Percentiles rank a stretch among this genome's conserved stretches.
Evolutionary conservation across 1,284 basidiomycete genomes (phyloP).

Genomic region (Hemileia vastatrix): DNA sequence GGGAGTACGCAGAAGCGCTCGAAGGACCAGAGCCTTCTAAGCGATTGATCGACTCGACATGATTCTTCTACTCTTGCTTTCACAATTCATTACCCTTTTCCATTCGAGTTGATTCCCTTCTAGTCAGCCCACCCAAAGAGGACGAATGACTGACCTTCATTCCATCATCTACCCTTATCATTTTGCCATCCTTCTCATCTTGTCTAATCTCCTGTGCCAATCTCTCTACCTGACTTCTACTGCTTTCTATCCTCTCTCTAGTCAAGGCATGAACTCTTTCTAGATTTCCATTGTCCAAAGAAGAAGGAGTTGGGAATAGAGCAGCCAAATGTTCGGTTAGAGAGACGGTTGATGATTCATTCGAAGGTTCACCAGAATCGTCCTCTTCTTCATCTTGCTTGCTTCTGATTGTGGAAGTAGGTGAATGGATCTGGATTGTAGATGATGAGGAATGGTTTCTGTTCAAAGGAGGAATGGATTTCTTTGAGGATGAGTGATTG

Average conservation of each 20-base stretch:
- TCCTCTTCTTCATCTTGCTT: not conserved
- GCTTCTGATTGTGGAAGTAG: not conserved
- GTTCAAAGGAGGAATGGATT: not conserved
- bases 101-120: too few relatives aligned
- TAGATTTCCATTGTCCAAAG: not conserved
- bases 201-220: not conserved
- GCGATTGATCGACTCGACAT: too few relatives aligned
- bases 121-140: too few relatives aligned
- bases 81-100: too few relatives aligned
- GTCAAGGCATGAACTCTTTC: not conserved
- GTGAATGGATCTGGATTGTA: not conserved
- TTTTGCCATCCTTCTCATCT: too few relatives aligned
- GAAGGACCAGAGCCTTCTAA: too few relatives aligned
- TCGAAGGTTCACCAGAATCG: not conserved
- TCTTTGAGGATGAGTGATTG: not conserved
- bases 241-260: not conserved
- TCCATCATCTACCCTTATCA: too few relatives aligned
- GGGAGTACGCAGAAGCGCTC: too few relatives aligned
- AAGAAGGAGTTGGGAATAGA: not conserved
- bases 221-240: not conserved
- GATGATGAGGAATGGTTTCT: not conserved
- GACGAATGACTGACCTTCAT: too few relatives aligned
- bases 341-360: not conserved
- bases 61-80: too few relatives aligned
- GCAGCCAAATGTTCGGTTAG: not conserved